Percentiles rank a stretch among this genome's conserved stretches.
phyloP scores from a whole-genome alignment of 208 protist species.

The Trypanosoma brucei region DNA sequence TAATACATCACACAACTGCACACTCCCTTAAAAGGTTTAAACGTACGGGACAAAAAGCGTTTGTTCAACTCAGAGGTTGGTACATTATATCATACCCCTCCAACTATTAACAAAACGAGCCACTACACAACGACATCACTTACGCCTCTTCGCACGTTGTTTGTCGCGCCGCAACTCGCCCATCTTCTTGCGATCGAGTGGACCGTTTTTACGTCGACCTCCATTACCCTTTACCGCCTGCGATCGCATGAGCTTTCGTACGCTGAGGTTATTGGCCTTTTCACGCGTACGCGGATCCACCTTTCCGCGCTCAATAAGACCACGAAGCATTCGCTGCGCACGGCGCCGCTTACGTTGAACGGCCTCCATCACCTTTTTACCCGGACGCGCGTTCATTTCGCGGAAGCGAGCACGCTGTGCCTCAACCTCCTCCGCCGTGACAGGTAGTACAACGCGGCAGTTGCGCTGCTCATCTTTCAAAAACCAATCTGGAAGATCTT shows the following conservation, averaged over 20 bases:
- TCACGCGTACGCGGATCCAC: conserved; percentile 77
- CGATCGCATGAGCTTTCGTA: conserved; percentile 87
- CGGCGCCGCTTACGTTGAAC: conserved; percentile 93
- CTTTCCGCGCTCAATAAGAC: conserved; percentile 88
- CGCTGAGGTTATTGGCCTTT: conserved; percentile 67
- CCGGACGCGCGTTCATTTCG: conserved; percentile 93
- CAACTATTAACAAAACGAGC: too few species aligned
- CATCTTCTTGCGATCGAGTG: conserved; percentile 68
- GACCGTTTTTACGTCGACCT: conserved; percentile 58
- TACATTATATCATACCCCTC: too few species aligned
- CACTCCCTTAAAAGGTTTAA: too few species aligned
- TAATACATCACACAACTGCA: too few species aligned
- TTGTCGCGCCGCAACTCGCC: conserved; percentile 65
- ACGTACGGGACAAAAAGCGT: too few species aligned
- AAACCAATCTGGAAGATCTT: conserved; percentile 90
- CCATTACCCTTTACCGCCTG: conserved; percentile 70
- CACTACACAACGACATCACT: not conserved
- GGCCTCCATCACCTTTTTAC: conserved; percentile 97
- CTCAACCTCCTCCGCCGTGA: conserved; percentile 90
- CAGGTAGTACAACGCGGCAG: conserved; percentile 75
- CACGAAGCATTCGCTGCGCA: conserved; percentile 75
- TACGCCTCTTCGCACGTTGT: conserved; percentile 27
- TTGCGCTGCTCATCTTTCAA: conserved; percentile 90
- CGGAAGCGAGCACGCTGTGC: conserved; percentile 86
- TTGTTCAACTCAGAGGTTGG: too few species aligned